phyloP scores from a whole-genome alignment of 768 basidiomycete genomes.

The Albatrellus ellisii region DNA sequence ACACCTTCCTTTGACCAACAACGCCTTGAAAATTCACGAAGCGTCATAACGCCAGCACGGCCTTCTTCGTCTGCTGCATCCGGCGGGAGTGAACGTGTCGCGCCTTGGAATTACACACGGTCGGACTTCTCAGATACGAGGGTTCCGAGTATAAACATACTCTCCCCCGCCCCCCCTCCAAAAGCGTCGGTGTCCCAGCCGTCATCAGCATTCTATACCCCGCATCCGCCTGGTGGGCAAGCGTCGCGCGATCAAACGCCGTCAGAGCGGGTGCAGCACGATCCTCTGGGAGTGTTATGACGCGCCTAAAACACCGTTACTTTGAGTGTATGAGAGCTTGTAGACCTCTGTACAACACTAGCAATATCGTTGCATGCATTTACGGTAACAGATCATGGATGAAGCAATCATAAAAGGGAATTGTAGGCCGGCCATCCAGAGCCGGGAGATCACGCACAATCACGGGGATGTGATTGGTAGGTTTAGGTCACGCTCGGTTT shows the following conservation, averaged over 20 bases:
- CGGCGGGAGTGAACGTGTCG: conserved; percentile 17
- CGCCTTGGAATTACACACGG: conserved; percentile 46
- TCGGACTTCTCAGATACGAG: conserved; percentile 29
- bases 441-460: conserved; percentile 1
- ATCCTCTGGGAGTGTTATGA: conserved; percentile 19
- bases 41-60: conserved; percentile 11
- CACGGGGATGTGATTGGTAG: conserved; percentile 11
- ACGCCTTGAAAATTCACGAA: conserved; percentile 4
- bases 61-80: conserved; percentile 7
- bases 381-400: neutral
- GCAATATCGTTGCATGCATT: neutral
- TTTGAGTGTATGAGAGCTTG: neutral
- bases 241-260: conserved; percentile 14
- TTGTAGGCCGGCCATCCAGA: neutral
- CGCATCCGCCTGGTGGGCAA: conserved; percentile 3
- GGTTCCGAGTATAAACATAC: conserved; percentile 21
- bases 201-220: neutral
- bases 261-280: conserved; percentile 13
- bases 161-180: conserved; percentile 40
- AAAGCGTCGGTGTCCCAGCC: conserved; percentile 24
- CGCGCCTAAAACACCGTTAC: conserved; percentile 9
- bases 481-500: neutral
- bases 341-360: too few relatives aligned
- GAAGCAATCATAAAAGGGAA: neutral
- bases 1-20: conserved; percentile 10